phyloP scores from a whole-genome alignment of 805 yeast genomes.

The Zygoascus flipseniorum region DNA sequence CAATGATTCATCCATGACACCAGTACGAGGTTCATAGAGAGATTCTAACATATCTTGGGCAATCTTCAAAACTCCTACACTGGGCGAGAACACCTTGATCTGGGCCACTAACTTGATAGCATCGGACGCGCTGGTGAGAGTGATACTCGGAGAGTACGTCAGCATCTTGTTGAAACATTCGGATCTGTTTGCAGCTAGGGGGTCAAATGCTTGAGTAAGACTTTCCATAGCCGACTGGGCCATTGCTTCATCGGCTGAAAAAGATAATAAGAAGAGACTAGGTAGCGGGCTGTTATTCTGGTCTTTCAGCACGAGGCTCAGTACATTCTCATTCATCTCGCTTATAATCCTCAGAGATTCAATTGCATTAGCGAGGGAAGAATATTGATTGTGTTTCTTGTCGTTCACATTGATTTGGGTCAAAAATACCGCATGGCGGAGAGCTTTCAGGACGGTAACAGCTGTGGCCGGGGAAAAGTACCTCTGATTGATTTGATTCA shows the following conservation, averaged over 20 bases:
- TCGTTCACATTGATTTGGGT: background rate
- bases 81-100: slow-evolving; percentile 55
- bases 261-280: slow-evolving; percentile 70
- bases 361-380: background rate
- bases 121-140: slow-evolving; percentile 41
- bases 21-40: slow-evolving; percentile 58
- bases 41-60: slow-evolving; percentile 63
- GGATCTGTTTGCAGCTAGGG: slow-evolving; percentile 46
- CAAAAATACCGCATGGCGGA: background rate
- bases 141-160: slow-evolving; percentile 33
- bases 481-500: background rate
- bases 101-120: slow-evolving; percentile 39
- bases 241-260: slow-evolving; percentile 49
- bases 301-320: slow-evolving; percentile 24
- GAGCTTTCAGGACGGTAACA: background rate
- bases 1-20: slow-evolving; percentile 35
- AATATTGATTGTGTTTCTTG: background rate
- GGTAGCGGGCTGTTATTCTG: slow-evolving; percentile 36
- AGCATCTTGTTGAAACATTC: slow-evolving; percentile 62
- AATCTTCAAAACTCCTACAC: slow-evolving; percentile 66
- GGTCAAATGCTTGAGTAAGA: slow-evolving; percentile 65
- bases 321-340: slow-evolving; percentile 32
- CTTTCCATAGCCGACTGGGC: slow-evolving; percentile 66
- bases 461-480: background rate
- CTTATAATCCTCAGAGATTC: slow-evolving; percentile 29